These are phyloP conservation scores for Ilyonectria destructans DNA, from an alignment of 2,329 filamentous ascomycete species.

Conservation along the genomic window DNA sequence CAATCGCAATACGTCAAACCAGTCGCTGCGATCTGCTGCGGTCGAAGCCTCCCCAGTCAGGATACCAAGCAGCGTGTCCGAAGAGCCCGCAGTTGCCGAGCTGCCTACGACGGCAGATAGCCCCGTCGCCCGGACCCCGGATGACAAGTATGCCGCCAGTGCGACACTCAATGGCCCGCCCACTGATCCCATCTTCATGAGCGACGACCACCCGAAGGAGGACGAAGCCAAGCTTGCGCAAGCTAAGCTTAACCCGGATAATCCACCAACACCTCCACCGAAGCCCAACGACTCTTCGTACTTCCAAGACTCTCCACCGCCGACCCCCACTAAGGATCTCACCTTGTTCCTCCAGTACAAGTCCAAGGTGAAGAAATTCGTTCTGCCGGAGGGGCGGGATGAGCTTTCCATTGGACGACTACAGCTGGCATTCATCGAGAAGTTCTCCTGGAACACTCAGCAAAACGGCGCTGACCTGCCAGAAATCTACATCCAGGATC, in stretches of 20 bases:
- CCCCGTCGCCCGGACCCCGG: conserved; percentile 72
- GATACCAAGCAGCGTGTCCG: conserved; percentile 73
- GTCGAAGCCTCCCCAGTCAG: conserved; percentile 76
- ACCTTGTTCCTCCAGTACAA: conserved; percentile 97
- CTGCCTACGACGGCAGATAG: conserved; percentile 44
- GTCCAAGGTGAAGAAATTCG: conserved; percentile 96
- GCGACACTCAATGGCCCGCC: conserved; percentile 75
- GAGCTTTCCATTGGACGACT: conserved; percentile 90
- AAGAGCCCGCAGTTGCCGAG: conserved; percentile 63
- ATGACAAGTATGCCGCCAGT: conserved; percentile 74
- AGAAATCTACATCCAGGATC: conserved; percentile 98
- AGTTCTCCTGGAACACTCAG: conserved; percentile 99
- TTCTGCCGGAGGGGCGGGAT: conserved; percentile 86
- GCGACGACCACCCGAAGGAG: conserved; percentile 35
- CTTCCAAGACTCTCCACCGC: conserved; percentile 77
- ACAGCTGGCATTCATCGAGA: conserved; percentile 97
- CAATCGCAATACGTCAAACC: conserved; percentile 64
- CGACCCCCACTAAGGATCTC: conserved; percentile 82
- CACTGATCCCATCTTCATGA: conserved; percentile 60
- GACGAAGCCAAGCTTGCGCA: conserved; percentile 40
- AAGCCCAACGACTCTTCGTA: conserved; percentile 63
- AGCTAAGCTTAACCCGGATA: conserved; percentile 43
- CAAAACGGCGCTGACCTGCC: conserved; percentile 93
- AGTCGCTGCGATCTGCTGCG: conserved; percentile 56
- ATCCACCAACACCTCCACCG: conserved; percentile 57